A percentile compares a stretch with the other conserved stretches of the same genome.
Conservation (phyloP, 768 basidiomycete genomes). For the Coprinopsis marcescibilis region DNA sequence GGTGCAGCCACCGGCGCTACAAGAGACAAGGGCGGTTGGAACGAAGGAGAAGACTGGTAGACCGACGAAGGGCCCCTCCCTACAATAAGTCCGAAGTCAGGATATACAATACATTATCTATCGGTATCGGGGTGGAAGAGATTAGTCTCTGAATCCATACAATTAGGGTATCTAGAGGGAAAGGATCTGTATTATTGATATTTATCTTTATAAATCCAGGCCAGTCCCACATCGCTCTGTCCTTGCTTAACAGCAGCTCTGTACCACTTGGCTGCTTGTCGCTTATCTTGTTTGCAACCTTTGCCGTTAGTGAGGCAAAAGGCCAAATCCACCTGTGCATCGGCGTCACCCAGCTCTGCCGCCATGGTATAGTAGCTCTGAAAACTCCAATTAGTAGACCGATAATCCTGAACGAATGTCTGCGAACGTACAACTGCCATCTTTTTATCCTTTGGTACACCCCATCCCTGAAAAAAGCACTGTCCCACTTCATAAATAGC, state of each 20-base stretch:
- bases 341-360: slow-evolving; percentile 77
- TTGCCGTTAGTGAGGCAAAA: slow-evolving; percentile 84
- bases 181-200: slow-evolving; percentile 34
- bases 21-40: slow-evolving; percentile 80
- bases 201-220: slow-evolving; percentile 92
- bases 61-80: too few species aligned
- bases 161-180: too few species aligned
- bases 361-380: slow-evolving; percentile 84
- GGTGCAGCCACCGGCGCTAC: slow-evolving; percentile 48
- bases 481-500: slow-evolving; percentile 92
- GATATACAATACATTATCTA: neutral
- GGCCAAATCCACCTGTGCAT: slow-evolving; percentile 82
- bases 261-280: slow-evolving; percentile 86
- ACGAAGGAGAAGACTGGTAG: slow-evolving; percentile 26
- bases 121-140: too few species aligned
- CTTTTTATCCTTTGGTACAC: slow-evolving; percentile 79
- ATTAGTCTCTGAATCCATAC: too few species aligned
- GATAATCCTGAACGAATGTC: neutral
- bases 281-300: slow-evolving; percentile 85
- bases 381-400: neutral
- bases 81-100: too few species aligned
- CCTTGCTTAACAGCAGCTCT: slow-evolving; percentile 77
- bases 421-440: slow-evolving; percentile 71
- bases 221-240: slow-evolving; percentile 74
- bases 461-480: slow-evolving; percentile 93